Evolutionary conservation across 176 grass and related monocot genomes (phyloP).

Genomic region (Dactylis glomerata): DNA sequence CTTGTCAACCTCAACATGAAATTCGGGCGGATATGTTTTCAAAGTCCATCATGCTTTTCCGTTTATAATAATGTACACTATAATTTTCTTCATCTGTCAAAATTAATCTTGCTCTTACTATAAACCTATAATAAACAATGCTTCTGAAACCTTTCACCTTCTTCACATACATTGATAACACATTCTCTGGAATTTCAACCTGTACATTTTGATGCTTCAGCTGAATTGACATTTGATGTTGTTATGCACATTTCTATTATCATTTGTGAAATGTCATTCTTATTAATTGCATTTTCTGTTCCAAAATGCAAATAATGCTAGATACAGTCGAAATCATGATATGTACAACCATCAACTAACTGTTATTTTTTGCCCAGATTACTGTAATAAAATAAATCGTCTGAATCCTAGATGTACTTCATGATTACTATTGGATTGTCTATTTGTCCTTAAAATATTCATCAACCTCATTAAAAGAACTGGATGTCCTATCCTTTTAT

Average conservation of each 20-base stretch:
- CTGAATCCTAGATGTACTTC: not conserved
- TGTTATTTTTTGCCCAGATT: not conserved
- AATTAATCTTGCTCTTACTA: not conserved
- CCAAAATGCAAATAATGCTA: not conserved
- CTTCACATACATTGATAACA: not conserved
- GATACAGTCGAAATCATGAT: not conserved
- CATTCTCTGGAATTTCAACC: not conserved
- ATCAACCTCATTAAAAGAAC: not conserved
- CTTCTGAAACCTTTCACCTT: not conserved
- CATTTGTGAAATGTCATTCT: not conserved
- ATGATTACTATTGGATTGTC: not conserved
- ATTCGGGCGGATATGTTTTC: not conserved
- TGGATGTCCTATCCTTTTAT: not conserved
- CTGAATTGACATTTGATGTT: not conserved
- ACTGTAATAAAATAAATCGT: not conserved
- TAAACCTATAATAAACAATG: not conserved
- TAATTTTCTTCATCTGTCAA: not conserved
- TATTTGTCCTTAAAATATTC: not conserved
- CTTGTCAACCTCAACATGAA: not conserved
- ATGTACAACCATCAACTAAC: not conserved
- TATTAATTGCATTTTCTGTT: not conserved
- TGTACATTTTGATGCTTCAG: not conserved
- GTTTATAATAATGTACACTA: not conserved
- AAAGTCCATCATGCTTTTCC: not conserved
- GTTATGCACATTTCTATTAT: not conserved